These are phyloP conservation scores for Alternaria sp. DNA, from an alignment of 2,329 filamentous ascomycete genomes.

Conservation along the genomic window DNA sequence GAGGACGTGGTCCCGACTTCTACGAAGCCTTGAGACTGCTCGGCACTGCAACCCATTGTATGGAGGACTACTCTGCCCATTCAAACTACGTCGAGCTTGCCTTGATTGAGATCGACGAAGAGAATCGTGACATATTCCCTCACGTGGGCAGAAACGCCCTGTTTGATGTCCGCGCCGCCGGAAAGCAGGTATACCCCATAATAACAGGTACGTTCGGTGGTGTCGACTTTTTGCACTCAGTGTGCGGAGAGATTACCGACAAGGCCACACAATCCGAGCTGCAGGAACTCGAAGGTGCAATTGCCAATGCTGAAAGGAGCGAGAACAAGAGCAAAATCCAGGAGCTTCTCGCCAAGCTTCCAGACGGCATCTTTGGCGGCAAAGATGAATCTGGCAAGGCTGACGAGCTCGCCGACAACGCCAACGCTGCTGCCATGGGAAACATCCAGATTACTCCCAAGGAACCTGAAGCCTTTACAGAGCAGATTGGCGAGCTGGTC, in stretches of 20 bases:
- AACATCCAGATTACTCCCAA: conserved; percentile 78
- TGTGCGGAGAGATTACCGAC: conserved; percentile 81
- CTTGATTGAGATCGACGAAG: conserved; percentile 85
- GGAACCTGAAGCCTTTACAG: conserved; percentile 83
- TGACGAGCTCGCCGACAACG: conserved; percentile 80
- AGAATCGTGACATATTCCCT: conserved; percentile 73
- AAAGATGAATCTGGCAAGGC: conserved; percentile 78
- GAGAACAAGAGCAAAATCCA: conserved; percentile 79
- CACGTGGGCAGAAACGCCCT: conserved; percentile 82
- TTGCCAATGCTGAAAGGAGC: conserved; percentile 69
- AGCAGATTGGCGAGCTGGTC: conserved; percentile 77
- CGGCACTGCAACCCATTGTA: conserved; percentile 87
- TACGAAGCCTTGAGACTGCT: conserved; percentile 87
- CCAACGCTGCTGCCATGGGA: conserved; percentile 77
- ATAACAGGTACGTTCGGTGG: conserved; percentile 94
- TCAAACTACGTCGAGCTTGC: conserved; percentile 93
- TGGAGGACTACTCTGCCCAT: conserved; percentile 90
- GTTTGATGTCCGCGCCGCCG: conserved; percentile 73
- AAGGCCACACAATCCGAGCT: conserved; percentile 93
- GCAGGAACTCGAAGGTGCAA: conserved; percentile 84
- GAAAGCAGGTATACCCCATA: conserved; percentile 76
- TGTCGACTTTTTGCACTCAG: conserved; percentile 92
- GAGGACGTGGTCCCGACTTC: conserved; percentile 76
- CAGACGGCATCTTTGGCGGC: conserved; percentile 79
- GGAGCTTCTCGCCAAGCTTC: conserved; percentile 82